phyloP scores from a whole-genome alignment of 2,329 filamentous ascomycete species.

The Chaetothyriales sp. region DNA sequence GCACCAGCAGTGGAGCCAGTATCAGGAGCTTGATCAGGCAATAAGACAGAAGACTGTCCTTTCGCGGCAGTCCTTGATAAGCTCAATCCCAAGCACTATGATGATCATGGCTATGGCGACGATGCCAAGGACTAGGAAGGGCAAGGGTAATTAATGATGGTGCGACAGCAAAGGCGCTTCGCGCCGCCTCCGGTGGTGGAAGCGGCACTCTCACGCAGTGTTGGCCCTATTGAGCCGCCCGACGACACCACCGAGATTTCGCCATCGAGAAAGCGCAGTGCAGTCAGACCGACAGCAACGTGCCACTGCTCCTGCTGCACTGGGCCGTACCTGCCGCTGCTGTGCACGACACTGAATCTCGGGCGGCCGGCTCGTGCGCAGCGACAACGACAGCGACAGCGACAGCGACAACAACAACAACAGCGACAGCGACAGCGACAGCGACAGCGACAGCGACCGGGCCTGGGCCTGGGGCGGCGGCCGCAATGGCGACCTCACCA shows the following conservation, averaged over 20 bases:
- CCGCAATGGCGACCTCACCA: conserved; percentile 14
- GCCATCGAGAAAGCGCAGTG: neutral
- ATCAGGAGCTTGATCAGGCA: neutral
- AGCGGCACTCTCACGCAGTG: neutral
- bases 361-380: no score
- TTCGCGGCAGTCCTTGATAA: neutral
- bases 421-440: no score
- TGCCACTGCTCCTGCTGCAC: neutral
- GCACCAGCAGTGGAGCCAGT: no score
- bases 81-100: neutral
- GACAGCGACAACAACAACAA: no score
- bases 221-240: no score
- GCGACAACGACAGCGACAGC: neutral
- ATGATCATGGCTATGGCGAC: neutral
- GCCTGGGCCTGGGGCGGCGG: no score
- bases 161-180: no score
- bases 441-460: no score
- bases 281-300: neutral
- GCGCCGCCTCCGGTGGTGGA: neutral
- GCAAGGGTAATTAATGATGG: no score
- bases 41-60: neutral
- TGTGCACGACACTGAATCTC: neutral
- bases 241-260: no score
- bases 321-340: neutral
- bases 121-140: no score